phyloP scores from a whole-genome alignment of 2,329 filamentous ascomycete species.

The Ophiostoma angusticollis region DNA sequence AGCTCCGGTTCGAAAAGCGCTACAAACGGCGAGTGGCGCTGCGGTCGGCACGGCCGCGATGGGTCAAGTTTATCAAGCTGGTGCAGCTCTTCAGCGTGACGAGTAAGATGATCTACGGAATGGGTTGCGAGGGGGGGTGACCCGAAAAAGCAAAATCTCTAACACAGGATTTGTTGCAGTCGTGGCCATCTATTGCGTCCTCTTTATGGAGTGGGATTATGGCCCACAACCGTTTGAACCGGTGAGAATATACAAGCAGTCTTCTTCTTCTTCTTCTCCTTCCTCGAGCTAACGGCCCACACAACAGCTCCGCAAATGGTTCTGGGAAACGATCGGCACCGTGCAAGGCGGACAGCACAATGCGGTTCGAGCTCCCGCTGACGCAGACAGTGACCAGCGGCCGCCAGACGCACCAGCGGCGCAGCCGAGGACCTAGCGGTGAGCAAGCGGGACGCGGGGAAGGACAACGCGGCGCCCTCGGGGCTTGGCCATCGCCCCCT shows the following conservation, averaged over 20 bases:
- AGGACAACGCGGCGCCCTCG: too few relatives aligned
- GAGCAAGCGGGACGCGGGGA: neutral
- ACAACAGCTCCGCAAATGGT: slow-evolving; percentile 15
- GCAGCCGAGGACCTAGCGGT: neutral
- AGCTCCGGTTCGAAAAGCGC: slow-evolving; percentile 66
- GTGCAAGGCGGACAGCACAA: slow-evolving; percentile 5
- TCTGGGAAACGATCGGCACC: slow-evolving; percentile 15
- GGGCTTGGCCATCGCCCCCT: too few relatives aligned
- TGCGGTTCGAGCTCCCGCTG: neutral
- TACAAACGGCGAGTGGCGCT: slow-evolving; percentile 58
- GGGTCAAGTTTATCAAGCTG: slow-evolving; percentile 53
- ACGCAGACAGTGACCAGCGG: neutral
- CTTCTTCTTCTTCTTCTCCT: neutral
- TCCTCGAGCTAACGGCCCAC: slow-evolving; percentile 3
- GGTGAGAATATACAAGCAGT: neutral
- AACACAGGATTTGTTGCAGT: slow-evolving; percentile 27
- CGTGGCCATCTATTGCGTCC: slow-evolving; percentile 41
- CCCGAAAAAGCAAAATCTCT: neutral
- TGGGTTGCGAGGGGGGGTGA: neutral
- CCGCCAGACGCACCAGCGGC: neutral
- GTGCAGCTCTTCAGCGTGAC: slow-evolving; percentile 47
- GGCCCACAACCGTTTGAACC: slow-evolving; percentile 35
- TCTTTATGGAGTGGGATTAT: slow-evolving; percentile 48
- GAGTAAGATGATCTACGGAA: slow-evolving; percentile 28
- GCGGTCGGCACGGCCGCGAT: slow-evolving; percentile 47